Base-by-base conservation (phyloP, 2,329 filamentous ascomycete genomes). In the Talaromyces sp. region DNA sequence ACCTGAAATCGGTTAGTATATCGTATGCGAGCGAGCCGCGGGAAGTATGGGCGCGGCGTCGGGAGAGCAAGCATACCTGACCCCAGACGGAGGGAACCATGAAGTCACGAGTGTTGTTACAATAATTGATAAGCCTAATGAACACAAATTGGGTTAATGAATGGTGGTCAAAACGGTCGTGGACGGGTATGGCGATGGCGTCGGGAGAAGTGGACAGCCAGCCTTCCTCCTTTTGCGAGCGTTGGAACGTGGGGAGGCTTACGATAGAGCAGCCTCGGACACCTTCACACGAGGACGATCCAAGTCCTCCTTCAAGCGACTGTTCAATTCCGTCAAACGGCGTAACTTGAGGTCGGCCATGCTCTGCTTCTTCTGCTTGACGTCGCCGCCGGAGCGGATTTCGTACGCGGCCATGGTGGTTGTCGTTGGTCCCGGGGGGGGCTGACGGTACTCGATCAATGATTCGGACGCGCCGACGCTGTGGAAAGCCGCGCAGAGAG, bases 61-160 rank as follows among this genome's bases (percentile, higher is more conserved):
- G 53, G 27, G 30, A 11, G 28, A 28, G 22, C 5, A 28, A 65
- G 68, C 72, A 71, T 81, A 88, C 85, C 64, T 88, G 86, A 69
- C 93, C 93, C 95, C 95, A 99, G 77, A 96, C 91, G 59, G 92
- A 96, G 57, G 93, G 93, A 61, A 98, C 93, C 95, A 99, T 98
- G 82, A 96, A 98, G 77, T 99, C 95, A 78, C 93, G 90, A 70
- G 95, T 97, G 78, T 91, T 93, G 79, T 96, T 96, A 80, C 93
- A 98, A 82, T 98, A 98, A 70, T 92, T 91, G 77, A 98, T 98
- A 77, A 98, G 90, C 78, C 95, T 99, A 73, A 66, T 62, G 33
- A 25, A 22, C 13, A 32, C 11, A 32, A 57, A 54, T 30, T 39
- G n/a, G 60, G 61, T 51, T 30, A 57, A 59, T 63, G 49, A 47